A percentile compares a stretch with the other conserved stretches of the same genome.
phyloP scores from a whole-genome alignment of 129 eudicot genomes.

The Erigeron canadensis region DNA sequence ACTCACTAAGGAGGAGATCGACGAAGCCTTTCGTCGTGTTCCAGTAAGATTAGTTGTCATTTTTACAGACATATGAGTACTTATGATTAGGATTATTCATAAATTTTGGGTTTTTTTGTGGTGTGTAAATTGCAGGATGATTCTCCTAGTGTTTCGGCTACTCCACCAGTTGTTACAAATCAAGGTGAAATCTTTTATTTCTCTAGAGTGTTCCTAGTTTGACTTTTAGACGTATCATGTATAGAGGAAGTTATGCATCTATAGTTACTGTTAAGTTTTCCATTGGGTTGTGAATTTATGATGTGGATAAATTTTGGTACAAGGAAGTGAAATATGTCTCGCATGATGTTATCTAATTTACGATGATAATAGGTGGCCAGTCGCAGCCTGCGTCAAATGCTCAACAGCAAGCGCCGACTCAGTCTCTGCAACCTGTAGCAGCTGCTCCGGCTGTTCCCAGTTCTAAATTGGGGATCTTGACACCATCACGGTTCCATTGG shows the following conservation, averaged over 20 bases:
- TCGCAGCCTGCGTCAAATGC: slow-evolving; percentile 45
- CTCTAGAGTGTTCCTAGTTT: slow-evolving; percentile 5
- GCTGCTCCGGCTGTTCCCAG: slow-evolving; percentile 33
- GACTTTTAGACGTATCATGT: neutral
- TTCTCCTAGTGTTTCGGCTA: slow-evolving; percentile 53
- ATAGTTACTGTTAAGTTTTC: neutral
- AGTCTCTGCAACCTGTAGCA: slow-evolving; percentile 54
- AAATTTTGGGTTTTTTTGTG: slow-evolving; percentile 11
- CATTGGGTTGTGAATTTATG: neutral
- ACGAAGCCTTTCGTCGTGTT: slow-evolving; percentile 96
- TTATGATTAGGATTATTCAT: neutral
- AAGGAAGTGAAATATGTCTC: slow-evolving; percentile 1
- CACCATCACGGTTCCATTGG: slow-evolving; percentile 64
- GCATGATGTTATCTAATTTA: slow-evolving; percentile 2
- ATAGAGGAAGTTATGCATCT: slow-evolving; percentile 20
- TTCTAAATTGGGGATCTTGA: slow-evolving; percentile 51
- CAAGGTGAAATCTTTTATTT: slow-evolving; percentile 50
- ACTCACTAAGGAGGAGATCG: slow-evolving; percentile 96
- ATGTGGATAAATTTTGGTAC: neutral
- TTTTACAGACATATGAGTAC: neutral
- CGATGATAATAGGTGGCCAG: slow-evolving; percentile 52
- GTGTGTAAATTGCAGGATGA: slow-evolving; percentile 58
- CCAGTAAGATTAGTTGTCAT: slow-evolving; percentile 57
- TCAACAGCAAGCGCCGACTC: slow-evolving; percentile 53
- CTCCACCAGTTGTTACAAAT: slow-evolving; percentile 54